phyloP scores from a whole-genome alignment of 1,139 yeast genomes.

The Scheffersomyces stambukii region DNA sequence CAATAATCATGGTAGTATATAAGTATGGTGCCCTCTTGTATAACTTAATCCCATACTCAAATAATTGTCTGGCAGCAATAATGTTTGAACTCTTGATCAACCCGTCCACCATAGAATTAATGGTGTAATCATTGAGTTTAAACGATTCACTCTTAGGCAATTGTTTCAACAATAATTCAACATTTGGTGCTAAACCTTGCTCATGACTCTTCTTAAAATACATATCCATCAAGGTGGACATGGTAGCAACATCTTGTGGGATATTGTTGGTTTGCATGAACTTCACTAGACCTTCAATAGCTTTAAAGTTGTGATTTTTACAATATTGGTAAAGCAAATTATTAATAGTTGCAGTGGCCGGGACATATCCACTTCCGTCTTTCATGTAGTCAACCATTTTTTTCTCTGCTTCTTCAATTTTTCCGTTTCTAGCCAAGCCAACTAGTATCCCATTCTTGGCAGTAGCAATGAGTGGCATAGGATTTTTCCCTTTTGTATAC shows the following conservation, averaged over 20 bases:
- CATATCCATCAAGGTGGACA: slow-evolving; percentile 58
- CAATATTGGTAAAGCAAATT: slow-evolving; percentile 32
- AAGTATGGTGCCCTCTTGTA: slow-evolving; percentile 33
- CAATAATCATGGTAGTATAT: slow-evolving; percentile 55
- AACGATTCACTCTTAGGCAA: slow-evolving; percentile 37
- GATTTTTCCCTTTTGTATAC: slow-evolving; percentile 16
- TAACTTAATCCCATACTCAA: slow-evolving; percentile 33
- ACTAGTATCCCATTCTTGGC: slow-evolving; percentile 34
- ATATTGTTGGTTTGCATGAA: slow-evolving; percentile 40
- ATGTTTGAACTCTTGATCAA: slow-evolving; percentile 46
- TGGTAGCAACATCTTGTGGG: slow-evolving; percentile 61
- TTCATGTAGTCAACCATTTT: slow-evolving; percentile 25
- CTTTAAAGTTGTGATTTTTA: slow-evolving; percentile 26
- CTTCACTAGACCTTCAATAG: slow-evolving; percentile 35
- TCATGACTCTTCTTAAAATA: slow-evolving; percentile 46
- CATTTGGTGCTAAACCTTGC: slow-evolving; percentile 43
- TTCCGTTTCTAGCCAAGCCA: slow-evolving; percentile 29
- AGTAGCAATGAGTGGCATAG: slow-evolving; percentile 23
- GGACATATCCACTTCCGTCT: slow-evolving; percentile 24
- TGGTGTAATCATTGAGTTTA: slow-evolving; percentile 46
- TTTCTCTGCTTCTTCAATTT: slow-evolving; percentile 31
- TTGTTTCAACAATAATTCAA: slow-evolving; percentile 36
- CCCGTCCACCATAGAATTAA: slow-evolving; percentile 55
- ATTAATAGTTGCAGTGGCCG: slow-evolving; percentile 34
- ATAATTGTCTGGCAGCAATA: slow-evolving; percentile 51